Base-by-base conservation (phyloP, 1,284 basidiomycete species). In the Cystobasidium pallidum region DNA sequence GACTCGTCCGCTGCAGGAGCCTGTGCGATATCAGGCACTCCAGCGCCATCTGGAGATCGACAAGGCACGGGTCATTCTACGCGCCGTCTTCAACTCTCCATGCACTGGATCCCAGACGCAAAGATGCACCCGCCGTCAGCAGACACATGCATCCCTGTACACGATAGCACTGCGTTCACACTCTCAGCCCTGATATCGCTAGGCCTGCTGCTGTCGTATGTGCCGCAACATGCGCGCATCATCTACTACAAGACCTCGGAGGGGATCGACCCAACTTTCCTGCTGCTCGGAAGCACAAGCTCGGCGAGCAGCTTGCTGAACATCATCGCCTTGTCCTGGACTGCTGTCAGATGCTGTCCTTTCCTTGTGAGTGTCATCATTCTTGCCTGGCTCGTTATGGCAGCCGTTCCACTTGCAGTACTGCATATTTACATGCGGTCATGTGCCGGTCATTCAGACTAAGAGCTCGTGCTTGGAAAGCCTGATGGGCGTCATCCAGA, bases 261-360 rank as follows among this genome's bases (percentile, higher is more conserved):
- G 13, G 77, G 76, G 4, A 77, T 77, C 63, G 76, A 74, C 26
- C 64, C 75, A 65, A 91, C 91, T 88, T 99, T 92, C 80, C 83
- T 98, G n/a, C 84, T 98, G 1, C 86, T 98, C 0, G 96, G 96
- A 11, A 90, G 91, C 71, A 95, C 92, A 21, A 80, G 79, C 62
- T 79, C 78, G 68, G 80, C 81, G 8, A 78, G 79, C 47, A 79
- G 79, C 61, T 77, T 82, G 51, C 78, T 81, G 73, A 83, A 83
- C 66, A 80, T 83, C 24, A 82, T 96, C 34, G 88, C 92, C 3
- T 86, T 97, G 75, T 93, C 97, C 79, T 97, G 91, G 87, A 87
- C 88, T 0, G 84, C 92, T 58, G 85, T 98, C 64, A 86, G 84
- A 66, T 98, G 94, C 80, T 98, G 94, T 81, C 82, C 83, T 32